Evolutionary conservation across 805 yeast species (phyloP).

Genomic region (Candida patagonica): DNA sequence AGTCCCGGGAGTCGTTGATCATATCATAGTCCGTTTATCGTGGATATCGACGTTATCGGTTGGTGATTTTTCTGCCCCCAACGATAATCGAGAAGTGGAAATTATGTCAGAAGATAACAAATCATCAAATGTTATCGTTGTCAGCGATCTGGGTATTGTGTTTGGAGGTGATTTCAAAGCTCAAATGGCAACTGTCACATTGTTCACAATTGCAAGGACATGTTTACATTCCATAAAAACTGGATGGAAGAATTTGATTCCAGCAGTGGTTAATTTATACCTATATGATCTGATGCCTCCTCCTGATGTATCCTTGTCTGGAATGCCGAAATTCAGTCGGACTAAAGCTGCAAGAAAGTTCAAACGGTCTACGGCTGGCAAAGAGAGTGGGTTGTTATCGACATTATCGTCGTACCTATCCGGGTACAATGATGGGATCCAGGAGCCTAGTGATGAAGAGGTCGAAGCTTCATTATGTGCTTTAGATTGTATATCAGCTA

Average conservation of each 20-base stretch:
- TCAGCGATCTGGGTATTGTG: constrained; percentile 70
- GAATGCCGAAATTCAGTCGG: constrained; percentile 34
- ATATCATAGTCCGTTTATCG: constrained; percentile 55
- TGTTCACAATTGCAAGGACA: constrained; percentile 65
- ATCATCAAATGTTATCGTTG: constrained; percentile 31
- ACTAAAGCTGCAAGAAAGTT: constrained; percentile 62
- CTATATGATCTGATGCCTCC: constrained; percentile 56
- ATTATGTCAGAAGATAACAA: constrained; percentile 36
- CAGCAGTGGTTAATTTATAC: constrained; percentile 53
- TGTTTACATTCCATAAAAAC: constrained; percentile 31
- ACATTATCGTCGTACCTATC: constrained; percentile 88
- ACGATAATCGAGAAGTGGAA: constrained; percentile 25
- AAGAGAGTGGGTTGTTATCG: constrained; percentile 71
- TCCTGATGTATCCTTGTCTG: constrained; percentile 24
- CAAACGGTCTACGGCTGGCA: constrained; percentile 49
- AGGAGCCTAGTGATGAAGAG: constrained; percentile 91
- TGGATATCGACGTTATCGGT: constrained; percentile 59
- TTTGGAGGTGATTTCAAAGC: constrained; percentile 90
- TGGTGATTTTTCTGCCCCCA: constrained; percentile 25
- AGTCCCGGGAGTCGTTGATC: constrained; percentile 49
- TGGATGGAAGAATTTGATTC: constrained; percentile 55
- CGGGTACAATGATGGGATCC: constrained; percentile 74
- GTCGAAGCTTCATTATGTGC: constrained; percentile 79
- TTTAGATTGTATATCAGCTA: constrained; percentile 69
- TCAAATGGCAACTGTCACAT: constrained; percentile 77